A percentile compares a stretch with the other conserved stretches of the same genome.
Conservation (phyloP, 1,284 basidiomycete genomes). For the Phylloboletellus chloephorus region DNA sequence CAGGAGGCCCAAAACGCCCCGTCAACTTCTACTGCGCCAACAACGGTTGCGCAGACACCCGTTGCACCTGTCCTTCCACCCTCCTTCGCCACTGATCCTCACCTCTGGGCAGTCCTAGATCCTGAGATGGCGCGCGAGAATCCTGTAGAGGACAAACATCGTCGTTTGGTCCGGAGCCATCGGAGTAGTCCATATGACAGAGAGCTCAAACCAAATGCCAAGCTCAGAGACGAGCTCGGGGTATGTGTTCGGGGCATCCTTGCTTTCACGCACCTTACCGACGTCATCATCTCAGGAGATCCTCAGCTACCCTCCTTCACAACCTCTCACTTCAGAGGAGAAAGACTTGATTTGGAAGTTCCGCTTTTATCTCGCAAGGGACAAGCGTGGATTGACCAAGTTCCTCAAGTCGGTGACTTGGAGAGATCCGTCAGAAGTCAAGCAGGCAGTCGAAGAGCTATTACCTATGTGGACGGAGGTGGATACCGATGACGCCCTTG, state of each 20-base stretch:
- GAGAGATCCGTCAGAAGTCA: slow-evolving; percentile 93
- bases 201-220: slow-evolving; percentile 94
- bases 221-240: slow-evolving; percentile 89
- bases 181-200: slow-evolving; percentile 91
- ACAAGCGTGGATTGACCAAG: slow-evolving; percentile 91
- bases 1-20: slow-evolving; percentile 36
- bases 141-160: slow-evolving; percentile 95
- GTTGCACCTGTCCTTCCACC: slow-evolving; percentile 43
- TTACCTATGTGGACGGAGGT: slow-evolving; percentile 97
- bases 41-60: slow-evolving; percentile 37
- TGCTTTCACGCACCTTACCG: neutral
- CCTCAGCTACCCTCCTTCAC: slow-evolving; percentile 87
- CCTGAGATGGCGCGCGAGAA: slow-evolving; percentile 90
- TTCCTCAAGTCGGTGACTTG: slow-evolving; percentile 98
- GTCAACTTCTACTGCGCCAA: slow-evolving; percentile 35
- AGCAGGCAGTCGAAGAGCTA: slow-evolving; percentile 95
- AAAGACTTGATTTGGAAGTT: slow-evolving; percentile 99
- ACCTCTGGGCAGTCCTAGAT: slow-evolving; percentile 88
- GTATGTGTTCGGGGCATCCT: slow-evolving; percentile 40
- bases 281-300: slow-evolving; percentile 58
- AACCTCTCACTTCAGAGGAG: slow-evolving; percentile 82
- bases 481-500: slow-evolving; percentile 93
- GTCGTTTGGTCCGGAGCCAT: slow-evolving; percentile 90
- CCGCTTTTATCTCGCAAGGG: slow-evolving; percentile 90
- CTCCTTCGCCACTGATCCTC: slow-evolving; percentile 54